phyloP scores from a whole-genome alignment of 306 rosid genomes.

The Ammopiptanthus mongolicus region DNA sequence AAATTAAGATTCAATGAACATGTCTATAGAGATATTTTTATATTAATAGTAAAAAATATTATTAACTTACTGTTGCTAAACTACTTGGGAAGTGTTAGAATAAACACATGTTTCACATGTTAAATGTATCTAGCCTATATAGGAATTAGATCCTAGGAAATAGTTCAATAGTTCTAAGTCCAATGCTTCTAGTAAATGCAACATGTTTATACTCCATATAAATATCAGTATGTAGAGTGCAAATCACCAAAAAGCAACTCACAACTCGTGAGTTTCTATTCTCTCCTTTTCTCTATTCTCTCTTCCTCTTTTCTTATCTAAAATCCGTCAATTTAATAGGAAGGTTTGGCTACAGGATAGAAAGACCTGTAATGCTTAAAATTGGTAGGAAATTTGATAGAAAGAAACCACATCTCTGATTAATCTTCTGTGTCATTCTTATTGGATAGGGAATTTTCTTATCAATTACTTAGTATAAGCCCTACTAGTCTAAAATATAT shows the following conservation, averaged over 20 bases:
- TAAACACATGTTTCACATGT: no score
- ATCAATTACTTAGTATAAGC: neutral
- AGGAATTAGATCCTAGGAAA: no score
- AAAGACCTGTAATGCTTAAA: neutral
- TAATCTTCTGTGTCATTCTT: neutral
- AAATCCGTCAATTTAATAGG: no score
- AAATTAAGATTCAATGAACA: neutral
- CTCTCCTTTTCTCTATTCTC: no score
- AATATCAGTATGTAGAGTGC: no score
- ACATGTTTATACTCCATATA: no score
- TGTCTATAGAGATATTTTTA: neutral
- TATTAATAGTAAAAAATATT: neutral
- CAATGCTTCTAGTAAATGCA: no score
- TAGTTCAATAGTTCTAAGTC: no score
- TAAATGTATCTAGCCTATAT: no score
- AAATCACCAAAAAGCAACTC: no score
- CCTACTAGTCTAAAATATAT: slow-evolving; percentile 1
- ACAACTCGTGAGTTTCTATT: no score
- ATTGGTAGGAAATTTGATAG: neutral
- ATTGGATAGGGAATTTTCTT: neutral
- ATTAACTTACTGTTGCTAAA: slow-evolving; percentile 1
- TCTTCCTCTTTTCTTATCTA: no score
- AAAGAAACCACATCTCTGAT: neutral
- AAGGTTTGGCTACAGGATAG: slow-evolving; percentile 6
- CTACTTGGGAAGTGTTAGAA: neutral